These are phyloP conservation scores for Ganoderma leucocontextum DNA, from an alignment of 1,284 basidiomycete species.

Conservation along the genomic window DNA sequence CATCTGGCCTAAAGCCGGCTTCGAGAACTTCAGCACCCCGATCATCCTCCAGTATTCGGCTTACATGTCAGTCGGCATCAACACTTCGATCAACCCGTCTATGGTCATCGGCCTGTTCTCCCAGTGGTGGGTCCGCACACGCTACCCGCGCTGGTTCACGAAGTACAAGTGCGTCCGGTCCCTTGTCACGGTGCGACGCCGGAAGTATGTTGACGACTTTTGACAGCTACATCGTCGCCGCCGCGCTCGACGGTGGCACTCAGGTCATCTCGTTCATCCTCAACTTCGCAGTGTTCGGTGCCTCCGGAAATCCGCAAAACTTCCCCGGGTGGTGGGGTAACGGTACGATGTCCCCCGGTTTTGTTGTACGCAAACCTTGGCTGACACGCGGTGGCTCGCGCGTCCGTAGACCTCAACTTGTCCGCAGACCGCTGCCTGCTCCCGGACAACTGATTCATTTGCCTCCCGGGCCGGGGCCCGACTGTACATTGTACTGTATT, in stretches of 20 bases:
- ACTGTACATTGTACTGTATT: background rate
- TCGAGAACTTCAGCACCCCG: conserved; percentile 57
- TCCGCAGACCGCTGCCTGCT: conserved; percentile 41
- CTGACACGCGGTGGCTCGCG: background rate
- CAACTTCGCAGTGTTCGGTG: conserved; percentile 44
- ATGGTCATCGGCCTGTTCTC: conserved; percentile 62
- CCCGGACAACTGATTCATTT: conserved; percentile 23
- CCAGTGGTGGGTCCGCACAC: conserved; percentile 58
- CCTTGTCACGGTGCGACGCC: background rate
- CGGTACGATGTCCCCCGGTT: conserved; percentile 20
- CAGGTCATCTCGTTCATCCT: conserved; percentile 45
- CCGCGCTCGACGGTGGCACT: conserved; percentile 43
- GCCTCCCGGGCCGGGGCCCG: background rate
- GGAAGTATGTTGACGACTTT: background rate
- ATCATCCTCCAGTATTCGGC: conserved; percentile 52
- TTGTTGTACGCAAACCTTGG: background rate
- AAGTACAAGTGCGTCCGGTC: conserved; percentile 61
- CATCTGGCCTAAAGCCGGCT: conserved; percentile 55
- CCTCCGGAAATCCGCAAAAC: conserved; percentile 36
- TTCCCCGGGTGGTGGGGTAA: conserved; percentile 45
- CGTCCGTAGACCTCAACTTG: conserved; percentile 34
- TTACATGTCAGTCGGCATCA: conserved; percentile 59
- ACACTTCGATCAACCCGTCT: conserved; percentile 49
- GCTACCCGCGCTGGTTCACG: conserved; percentile 57
- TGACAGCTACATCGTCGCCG: conserved; percentile 43